Evolutionary conservation across 345 rosid genomes (phyloP).

Genomic region (Eucalyptus globulus): DNA sequence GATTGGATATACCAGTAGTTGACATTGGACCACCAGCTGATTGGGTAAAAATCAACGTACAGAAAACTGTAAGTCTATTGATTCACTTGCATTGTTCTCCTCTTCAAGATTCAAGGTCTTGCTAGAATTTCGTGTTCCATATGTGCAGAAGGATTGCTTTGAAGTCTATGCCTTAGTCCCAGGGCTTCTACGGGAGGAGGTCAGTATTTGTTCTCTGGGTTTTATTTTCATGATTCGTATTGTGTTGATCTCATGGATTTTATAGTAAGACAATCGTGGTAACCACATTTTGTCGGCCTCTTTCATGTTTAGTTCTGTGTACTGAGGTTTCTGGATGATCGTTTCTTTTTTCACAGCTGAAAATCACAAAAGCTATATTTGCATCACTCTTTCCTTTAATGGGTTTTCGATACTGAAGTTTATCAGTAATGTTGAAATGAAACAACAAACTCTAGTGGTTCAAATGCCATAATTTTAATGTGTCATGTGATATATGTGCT

Average conservation of each 20-base stretch:
- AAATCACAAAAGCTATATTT: neutral
- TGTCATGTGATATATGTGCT: neutral
- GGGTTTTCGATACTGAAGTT: neutral
- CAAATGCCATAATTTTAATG: neutral
- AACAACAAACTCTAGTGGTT: neutral
- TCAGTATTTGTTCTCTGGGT: neutral
- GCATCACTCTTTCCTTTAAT: neutral
- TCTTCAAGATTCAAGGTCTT: neutral
- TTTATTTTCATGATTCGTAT: neutral
- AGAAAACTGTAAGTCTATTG: conserved; percentile 36
- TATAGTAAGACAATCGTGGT: neutral
- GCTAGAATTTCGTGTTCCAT: neutral
- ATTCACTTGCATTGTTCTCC: neutral
- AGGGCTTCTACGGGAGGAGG: conserved; percentile 72
- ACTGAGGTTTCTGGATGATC: neutral
- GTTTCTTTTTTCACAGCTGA: neutral
- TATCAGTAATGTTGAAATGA: neutral
- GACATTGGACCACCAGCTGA: conserved; percentile 60
- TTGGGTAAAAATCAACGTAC: conserved; percentile 74
- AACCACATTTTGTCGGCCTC: neutral
- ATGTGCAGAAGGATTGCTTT: conserved; percentile 45
- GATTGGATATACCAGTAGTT: conserved; percentile 38
- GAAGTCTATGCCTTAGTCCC: conserved; percentile 74
- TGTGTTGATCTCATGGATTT: neutral
- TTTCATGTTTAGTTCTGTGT: neutral